Evolutionary conservation across 177 flowering plant species (phyloP), one percentile per base, ranked within the genome.

Genomic region (Vitis hybrid): DNA sequence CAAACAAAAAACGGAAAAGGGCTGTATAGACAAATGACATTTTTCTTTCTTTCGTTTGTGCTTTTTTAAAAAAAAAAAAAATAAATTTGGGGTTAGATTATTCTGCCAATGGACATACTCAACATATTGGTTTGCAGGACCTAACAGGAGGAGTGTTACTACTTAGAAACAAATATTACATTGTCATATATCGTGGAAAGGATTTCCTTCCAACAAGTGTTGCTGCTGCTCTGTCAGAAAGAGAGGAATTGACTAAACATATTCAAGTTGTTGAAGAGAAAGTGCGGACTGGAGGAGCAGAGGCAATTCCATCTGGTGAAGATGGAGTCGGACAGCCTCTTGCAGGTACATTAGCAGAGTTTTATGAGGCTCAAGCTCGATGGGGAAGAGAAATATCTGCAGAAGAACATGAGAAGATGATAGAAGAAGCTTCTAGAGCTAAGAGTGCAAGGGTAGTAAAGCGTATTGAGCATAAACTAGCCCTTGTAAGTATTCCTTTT

Each of bases 331-430:
- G 78, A 70, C 78, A 75, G 46, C 83, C 88, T 21, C 86, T 73
- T 74, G 99, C 91, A 55, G 99, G 99, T 71, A 88, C 97, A 32
- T 77, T 95, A 80, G 93, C 97, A 62, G 99, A 92, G 82, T 92
- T 91, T 84, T 87, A 87, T 74, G 97, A 92, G 85, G 96, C 97
- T 64, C 93, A 95, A 79, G 86, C 97, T 15, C 84, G 86, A 24
- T 95, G 99, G 99, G 97, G 99, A 76, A 85, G 81, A 72, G 90
- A 88, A 63, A 76, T 90, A 69, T 83, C 99, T 64, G 70, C 79
- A 52, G 88, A 90, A 72, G 97, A 92, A 64, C 87, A 66, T 67
- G 81, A 86, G 70, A 90, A 80, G 79, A 88, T 95, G 92, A 75
- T 87, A 62, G 86, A 89, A 83, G 94, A 90, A 75, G 94, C 83